A percentile compares a stretch with the other conserved stretches of the same genome.
Conservation (phyloP, 306 rosid genomes). For the Spatholobus suberectus region DNA sequence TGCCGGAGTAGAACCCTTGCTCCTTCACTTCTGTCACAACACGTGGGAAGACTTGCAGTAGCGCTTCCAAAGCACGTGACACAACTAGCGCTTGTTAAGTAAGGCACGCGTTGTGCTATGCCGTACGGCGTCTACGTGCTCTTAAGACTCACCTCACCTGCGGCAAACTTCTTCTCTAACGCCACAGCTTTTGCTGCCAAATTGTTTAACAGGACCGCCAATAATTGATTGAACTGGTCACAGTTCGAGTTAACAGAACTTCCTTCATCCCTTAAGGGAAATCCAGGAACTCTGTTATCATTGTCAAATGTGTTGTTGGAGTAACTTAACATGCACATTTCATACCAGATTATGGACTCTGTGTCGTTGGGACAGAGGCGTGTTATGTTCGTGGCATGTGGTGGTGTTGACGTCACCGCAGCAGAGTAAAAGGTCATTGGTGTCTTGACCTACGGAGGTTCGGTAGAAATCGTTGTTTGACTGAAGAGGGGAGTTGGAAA, state of each 20-base stretch:
- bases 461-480: slow-evolving; percentile 31
- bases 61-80: neutral
- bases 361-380: neutral
- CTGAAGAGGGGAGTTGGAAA: slow-evolving; percentile 43
- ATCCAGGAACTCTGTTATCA: neutral
- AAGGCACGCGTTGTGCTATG: neutral
- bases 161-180: neutral
- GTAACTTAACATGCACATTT: slow-evolving; percentile 50
- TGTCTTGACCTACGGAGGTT: neutral
- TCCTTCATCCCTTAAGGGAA: neutral
- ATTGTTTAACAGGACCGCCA: neutral
- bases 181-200: neutral
- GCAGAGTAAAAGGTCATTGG: neutral
- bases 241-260: neutral
- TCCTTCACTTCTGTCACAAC: no score
- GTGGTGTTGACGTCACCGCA: neutral
- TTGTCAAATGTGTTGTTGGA: slow-evolving; percentile 38
- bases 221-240: neutral
- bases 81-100: neutral
- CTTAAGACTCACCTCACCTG: neutral
- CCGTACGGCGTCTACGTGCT: neutral
- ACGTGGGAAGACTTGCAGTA: neutral
- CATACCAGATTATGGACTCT: slow-evolving; percentile 47
- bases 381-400: neutral
- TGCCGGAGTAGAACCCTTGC: no score